Evolutionary conservation across 2,329 filamentous ascomycete species (phyloP).

Genomic region (Ophiostoma novo-ulmi): DNA sequence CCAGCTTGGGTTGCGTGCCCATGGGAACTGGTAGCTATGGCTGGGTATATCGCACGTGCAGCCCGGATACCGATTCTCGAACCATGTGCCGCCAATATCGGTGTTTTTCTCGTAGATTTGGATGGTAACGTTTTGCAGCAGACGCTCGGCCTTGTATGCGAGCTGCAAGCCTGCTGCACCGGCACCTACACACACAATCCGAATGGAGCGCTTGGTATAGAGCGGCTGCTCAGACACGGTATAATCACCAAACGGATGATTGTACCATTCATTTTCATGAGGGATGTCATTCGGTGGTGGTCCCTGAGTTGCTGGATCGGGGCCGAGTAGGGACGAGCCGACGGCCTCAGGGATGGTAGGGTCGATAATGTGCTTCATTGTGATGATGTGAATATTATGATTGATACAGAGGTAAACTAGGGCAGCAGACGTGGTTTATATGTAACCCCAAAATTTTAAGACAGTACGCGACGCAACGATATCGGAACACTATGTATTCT

Average conservation of each 20-base stretch:
- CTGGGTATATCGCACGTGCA: constrained; percentile 52
- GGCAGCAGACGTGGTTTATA: background rate
- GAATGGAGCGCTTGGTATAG: constrained; percentile 21
- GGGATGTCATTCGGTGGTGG: background rate
- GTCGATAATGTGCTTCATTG: background rate
- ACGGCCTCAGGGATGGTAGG: background rate
- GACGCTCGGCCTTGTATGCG: constrained; percentile 24
- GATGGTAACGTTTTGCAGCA: constrained; percentile 45
- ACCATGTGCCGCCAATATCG: constrained; percentile 54
- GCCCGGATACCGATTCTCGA: constrained; percentile 55
- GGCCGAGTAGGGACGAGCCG: background rate
- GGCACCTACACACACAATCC: constrained; percentile 33
- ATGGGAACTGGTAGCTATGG: constrained; percentile 59
- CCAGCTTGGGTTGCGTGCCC: constrained; percentile 42
- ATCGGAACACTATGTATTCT: background rate
- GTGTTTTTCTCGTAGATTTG: constrained; percentile 52
- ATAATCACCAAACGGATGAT: constrained; percentile 17
- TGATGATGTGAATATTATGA: background rate
- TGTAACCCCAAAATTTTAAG: background rate
- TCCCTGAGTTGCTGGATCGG: background rate
- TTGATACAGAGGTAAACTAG: background rate
- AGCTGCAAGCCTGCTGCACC: constrained; percentile 18
- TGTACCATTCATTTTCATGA: constrained; percentile 21
- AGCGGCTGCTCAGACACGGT: constrained; percentile 15
- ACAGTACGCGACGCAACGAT: background rate